A percentile compares a stretch with the other conserved stretches of the same genome.
Evolutionary conservation across 83 land plant genomes (phyloP).

Genomic region (Isoetes engelmannii): DNA sequence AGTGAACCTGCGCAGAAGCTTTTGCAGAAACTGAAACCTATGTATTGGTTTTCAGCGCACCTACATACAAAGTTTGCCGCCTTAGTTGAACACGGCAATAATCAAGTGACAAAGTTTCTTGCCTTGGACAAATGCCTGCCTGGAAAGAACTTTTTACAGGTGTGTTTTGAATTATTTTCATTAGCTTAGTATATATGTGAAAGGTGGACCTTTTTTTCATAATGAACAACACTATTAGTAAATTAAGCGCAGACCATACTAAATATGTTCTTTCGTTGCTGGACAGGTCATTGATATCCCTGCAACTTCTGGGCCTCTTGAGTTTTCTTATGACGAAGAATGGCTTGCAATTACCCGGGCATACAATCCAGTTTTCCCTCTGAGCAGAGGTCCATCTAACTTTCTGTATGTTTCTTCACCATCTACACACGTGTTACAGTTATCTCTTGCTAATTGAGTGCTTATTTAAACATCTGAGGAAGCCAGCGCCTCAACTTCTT

Average conservation of each 20-base stretch:
- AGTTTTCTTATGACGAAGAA: slow-evolving; percentile 82
- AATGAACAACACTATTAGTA: not conserved
- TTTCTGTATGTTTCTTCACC: slow-evolving; percentile 30
- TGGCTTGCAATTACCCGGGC: slow-evolving; percentile 85
- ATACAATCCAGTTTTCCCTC: slow-evolving; percentile 60
- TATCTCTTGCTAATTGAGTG: not conserved
- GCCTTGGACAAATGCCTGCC: slow-evolving; percentile 93
- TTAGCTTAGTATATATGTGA: slow-evolving; percentile 3
- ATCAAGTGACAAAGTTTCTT: slow-evolving; percentile 68
- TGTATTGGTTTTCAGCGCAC: slow-evolving; percentile 95
- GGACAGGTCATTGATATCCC: slow-evolving; percentile 68
- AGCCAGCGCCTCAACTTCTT: slow-evolving; percentile 8
- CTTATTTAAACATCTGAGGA: not conserved
- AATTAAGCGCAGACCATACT: not conserved
- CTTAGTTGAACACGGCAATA: slow-evolving; percentile 59
- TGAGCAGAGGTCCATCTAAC: slow-evolving; percentile 28
- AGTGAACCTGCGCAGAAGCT: slow-evolving; percentile 66
- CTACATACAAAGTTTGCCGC: slow-evolving; percentile 89
- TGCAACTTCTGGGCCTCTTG: slow-evolving; percentile 57
- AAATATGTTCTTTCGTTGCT: not conserved
- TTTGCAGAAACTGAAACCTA: slow-evolving; percentile 65
- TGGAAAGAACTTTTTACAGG: slow-evolving; percentile 75
- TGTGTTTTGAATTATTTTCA: slow-evolving; percentile 7
- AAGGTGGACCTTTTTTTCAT: not conserved
- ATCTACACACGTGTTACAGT: not conserved